Base-by-base conservation (phyloP, 2,329 filamentous ascomycete species). In the Tolypocladium paradoxum region DNA sequence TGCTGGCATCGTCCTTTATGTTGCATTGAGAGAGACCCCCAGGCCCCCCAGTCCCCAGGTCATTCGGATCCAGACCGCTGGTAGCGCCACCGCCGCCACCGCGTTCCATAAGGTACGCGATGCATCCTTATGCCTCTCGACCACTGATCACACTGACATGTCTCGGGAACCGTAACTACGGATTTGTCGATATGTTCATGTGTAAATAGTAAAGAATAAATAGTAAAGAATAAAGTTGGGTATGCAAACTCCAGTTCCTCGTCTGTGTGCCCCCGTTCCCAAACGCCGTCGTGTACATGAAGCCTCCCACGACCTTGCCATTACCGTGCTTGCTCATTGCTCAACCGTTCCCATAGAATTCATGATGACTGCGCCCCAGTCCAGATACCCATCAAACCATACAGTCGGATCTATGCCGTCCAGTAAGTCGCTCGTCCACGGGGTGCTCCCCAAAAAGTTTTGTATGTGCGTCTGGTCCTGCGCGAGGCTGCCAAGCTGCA, bases 371-470 rank as follows among this genome's bases (percentile, higher is more conserved):
- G 65, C 58, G 1, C 64, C 63, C 68, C 68, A 70, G 18, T 70
- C 68, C 2, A 68, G 43, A 35, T 68, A 66, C 0, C 65, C 66
- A 27, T 70, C 68, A 37, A 68, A 67, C 65, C 65, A 70, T 3
- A 68, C 50, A 0, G 61, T 65, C 0, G 68, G 67, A 6, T 70
- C 67, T 1, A 69, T 57, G 0, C 66, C 67, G 1, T 68, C 65
- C 0, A 70, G 51, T 51, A 67, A 49, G 16, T 69, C 66, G 1
- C 57, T 63, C 5, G 60, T 62, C 67, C 66, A 70, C 0, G 61
- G 61, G 2, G 60, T 63, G 6, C 59, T 62, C 0, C 56, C 54
- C 20, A 63, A 59, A 53, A 63, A 63, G 9, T 64, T 65, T 4
- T 61, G 50, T 24, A 61, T 58, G 4, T 58, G 55, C 9, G 61